Percentiles rank a stretch among this genome's conserved stretches.
phyloP scores from a whole-genome alignment of 805 yeast species.

The Lipomyces spencermartinsiae region DNA sequence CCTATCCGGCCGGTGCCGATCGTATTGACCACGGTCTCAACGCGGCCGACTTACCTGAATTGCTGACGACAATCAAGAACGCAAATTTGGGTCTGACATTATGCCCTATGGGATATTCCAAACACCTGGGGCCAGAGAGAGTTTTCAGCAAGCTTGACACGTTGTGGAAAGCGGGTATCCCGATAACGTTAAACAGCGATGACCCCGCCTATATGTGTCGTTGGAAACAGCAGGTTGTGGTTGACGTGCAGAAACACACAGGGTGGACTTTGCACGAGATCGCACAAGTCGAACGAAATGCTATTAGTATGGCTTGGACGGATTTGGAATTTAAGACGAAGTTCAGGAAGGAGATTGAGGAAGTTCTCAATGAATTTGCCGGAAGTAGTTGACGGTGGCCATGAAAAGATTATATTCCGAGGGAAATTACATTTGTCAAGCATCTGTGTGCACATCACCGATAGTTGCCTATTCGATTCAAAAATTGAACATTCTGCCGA shows the following conservation, averaged over 20 bases:
- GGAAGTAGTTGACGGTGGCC: background rate
- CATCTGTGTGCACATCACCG: no score
- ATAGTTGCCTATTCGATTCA: no score
- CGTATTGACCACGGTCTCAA: conserved; percentile 30
- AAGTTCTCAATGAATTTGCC: conserved; percentile 8
- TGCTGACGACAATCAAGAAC: conserved; percentile 15
- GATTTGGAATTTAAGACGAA: conserved; percentile 24
- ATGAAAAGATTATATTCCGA: no score
- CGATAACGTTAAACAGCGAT: conserved; percentile 26
- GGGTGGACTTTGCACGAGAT: conserved; percentile 14
- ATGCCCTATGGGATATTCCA: conserved; percentile 31
- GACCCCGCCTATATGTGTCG: conserved; percentile 31
- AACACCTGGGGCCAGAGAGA: conserved; percentile 20
- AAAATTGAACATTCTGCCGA: no score
- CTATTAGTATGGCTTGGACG: conserved; percentile 27
- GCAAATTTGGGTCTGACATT: conserved; percentile 26
- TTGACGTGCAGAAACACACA: conserved; percentile 12
- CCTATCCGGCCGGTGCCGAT: conserved; percentile 25
- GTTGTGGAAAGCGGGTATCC: conserved; percentile 14
- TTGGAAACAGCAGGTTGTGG: conserved; percentile 18
- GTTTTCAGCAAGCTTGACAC: conserved; percentile 16
- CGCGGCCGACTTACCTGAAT: conserved; percentile 23
- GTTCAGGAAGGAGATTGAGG: conserved; percentile 16
- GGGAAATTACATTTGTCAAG: background rate
- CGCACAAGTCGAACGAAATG: conserved; percentile 19